Evolutionary conservation across 805 yeast species (phyloP).

Genomic region (Ogataea pini): DNA sequence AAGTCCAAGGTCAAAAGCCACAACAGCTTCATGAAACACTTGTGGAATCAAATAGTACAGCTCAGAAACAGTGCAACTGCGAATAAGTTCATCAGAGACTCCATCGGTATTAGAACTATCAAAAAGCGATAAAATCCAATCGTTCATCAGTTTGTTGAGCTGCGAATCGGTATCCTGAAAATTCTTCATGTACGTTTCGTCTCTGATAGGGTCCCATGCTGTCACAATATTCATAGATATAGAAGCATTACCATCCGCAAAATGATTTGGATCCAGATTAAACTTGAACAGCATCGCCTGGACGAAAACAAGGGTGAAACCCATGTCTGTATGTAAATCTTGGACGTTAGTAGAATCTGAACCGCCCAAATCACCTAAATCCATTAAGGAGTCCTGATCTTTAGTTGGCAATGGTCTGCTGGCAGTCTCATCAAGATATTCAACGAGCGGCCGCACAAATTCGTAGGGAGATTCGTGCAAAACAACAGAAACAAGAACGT

Average conservation of each 20-base stretch:
- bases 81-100: slow-evolving; percentile 78
- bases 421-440: slow-evolving; percentile 49
- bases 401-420: slow-evolving; percentile 18
- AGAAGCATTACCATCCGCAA: slow-evolving; percentile 4
- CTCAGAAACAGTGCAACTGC: slow-evolving; percentile 64
- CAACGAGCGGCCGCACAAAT: slow-evolving; percentile 46
- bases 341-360: slow-evolving; percentile 61
- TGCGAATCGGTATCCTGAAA: slow-evolving; percentile 28
- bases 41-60: slow-evolving; percentile 69
- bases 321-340: slow-evolving; percentile 69
- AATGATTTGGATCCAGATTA: slow-evolving; percentile 14
- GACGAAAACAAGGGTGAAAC: slow-evolving; percentile 55
- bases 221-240: slow-evolving; percentile 9
- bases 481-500: slow-evolving; percentile 44
- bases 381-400: slow-evolving; percentile 28
- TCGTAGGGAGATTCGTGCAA: slow-evolving; percentile 46
- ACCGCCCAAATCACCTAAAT: slow-evolving; percentile 38
- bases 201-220: slow-evolving; percentile 20
- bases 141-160: slow-evolving; percentile 42
- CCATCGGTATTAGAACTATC: slow-evolving; percentile 62
- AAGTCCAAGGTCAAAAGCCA: slow-evolving; percentile 55
- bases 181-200: slow-evolving; percentile 10
- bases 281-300: slow-evolving; percentile 21
- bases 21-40: slow-evolving; percentile 69
- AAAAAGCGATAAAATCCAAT: slow-evolving; percentile 81